Evolutionary conservation across 768 basidiomycete genomes (phyloP).

Genomic region (Pleurotus citrinopileatus): DNA sequence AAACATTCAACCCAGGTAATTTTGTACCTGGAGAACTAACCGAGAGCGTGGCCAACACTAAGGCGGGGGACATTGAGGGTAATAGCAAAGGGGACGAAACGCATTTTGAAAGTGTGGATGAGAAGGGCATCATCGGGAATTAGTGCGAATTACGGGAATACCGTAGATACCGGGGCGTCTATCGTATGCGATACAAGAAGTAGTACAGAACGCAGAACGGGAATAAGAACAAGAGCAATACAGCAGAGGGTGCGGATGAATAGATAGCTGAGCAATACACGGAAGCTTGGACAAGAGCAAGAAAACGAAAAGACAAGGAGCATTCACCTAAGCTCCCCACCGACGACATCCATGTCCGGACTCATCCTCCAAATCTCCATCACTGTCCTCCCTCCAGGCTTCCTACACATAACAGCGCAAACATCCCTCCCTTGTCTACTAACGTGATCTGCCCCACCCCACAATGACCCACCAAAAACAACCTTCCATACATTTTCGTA

Average conservation of each 20-base stretch:
- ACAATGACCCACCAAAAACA: slow-evolving; percentile 46
- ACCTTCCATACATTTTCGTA: slow-evolving; percentile 91
- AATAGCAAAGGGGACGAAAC: slow-evolving; percentile 10
- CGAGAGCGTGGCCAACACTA: slow-evolving; percentile 18
- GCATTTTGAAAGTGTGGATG: neutral
- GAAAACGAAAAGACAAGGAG: too few relatives aligned
- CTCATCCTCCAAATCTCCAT: slow-evolving; percentile 85
- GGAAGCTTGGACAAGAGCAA: too few relatives aligned
- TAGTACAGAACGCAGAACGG: too few relatives aligned
- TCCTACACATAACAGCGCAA: slow-evolving; percentile 73
- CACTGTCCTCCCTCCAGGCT: slow-evolving; percentile 75
- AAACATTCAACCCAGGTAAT: slow-evolving; percentile 17
- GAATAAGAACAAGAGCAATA: too few relatives aligned
- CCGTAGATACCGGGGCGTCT: too few relatives aligned
- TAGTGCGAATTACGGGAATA: too few relatives aligned
- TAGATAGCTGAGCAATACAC: too few relatives aligned
- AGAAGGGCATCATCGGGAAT: too few relatives aligned
- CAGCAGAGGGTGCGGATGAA: too few relatives aligned
- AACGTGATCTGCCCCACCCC: slow-evolving; percentile 21
- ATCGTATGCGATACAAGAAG: too few relatives aligned
- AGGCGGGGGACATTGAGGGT: slow-evolving; percentile 2
- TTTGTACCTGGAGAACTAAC: slow-evolving; percentile 27
- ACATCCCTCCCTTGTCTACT: slow-evolving; percentile 40
- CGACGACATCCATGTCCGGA: slow-evolving; percentile 21
- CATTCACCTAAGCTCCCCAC: neutral